A percentile compares a stretch with the other conserved stretches of the same genome.
Evolutionary conservation across 2,329 filamentous ascomycete genomes (phyloP).

Genomic region (Pyrenophora graminea): DNA sequence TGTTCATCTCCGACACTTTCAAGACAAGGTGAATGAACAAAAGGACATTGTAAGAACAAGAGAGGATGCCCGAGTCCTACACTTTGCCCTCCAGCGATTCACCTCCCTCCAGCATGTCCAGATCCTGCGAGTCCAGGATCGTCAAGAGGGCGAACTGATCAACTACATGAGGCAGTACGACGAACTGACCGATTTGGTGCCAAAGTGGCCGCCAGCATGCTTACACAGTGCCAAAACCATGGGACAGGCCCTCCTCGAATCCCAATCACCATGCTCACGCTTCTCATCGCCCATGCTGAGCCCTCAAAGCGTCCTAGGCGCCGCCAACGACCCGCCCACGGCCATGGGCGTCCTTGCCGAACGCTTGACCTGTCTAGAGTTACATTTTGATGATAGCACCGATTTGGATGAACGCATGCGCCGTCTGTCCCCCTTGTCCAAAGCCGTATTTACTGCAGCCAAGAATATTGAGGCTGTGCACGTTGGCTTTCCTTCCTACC

Average conservation of each 20-base stretch:
- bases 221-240: constrained; percentile 64
- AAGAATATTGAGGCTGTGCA: constrained; percentile 66
- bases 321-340: constrained; percentile 54
- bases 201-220: constrained; percentile 67
- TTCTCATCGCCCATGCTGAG: constrained; percentile 68
- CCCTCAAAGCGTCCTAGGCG: constrained; percentile 60
- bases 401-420: constrained; percentile 63
- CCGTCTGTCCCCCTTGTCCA: constrained; percentile 62
- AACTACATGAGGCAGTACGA: constrained; percentile 57
- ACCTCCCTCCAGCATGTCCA: constrained; percentile 66
- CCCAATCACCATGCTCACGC: constrained; percentile 60
- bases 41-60: constrained; percentile 55
- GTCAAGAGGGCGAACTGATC: constrained; percentile 60
- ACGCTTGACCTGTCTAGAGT: constrained; percentile 64
- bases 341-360: constrained; percentile 58
- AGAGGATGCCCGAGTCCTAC: constrained; percentile 58
- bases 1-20: constrained; percentile 49
- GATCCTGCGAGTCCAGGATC: constrained; percentile 65
- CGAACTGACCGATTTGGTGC: constrained; percentile 52
- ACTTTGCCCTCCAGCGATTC: constrained; percentile 61
- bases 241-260: constrained; percentile 60
- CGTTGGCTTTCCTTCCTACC: constrained; percentile 64
- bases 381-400: constrained; percentile 64
- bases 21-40: constrained; percentile 56
- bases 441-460: constrained; percentile 61